Percentiles rank a stretch among this genome's conserved stretches.
Conservation (phyloP, 768 basidiomycete species). For the Steccherinum ochraceum region DNA sequence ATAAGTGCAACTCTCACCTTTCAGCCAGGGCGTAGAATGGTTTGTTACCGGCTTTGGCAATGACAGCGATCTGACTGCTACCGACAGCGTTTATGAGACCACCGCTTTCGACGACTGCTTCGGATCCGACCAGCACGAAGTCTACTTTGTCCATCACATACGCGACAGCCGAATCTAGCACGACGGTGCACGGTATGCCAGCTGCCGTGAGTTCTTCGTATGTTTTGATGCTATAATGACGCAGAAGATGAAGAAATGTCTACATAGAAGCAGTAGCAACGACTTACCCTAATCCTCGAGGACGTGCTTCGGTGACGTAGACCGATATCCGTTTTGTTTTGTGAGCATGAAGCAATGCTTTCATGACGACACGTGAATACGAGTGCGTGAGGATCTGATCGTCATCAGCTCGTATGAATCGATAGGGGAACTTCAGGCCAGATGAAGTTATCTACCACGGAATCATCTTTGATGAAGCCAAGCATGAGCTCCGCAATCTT, state of each 20-base stretch:
- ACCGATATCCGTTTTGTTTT: slow-evolving; percentile 91
- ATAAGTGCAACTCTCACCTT: slow-evolving; percentile 42
- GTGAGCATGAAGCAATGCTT: slow-evolving; percentile 86
- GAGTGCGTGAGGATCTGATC: slow-evolving; percentile 91
- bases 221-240: slow-evolving; percentile 72
- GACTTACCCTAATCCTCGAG: slow-evolving; percentile 79
- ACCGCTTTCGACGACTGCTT: slow-evolving; percentile 97
- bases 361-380: slow-evolving; percentile 93
- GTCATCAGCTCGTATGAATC: slow-evolving; percentile 8
- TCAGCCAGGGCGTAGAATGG: slow-evolving; percentile 96
- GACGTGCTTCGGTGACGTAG: slow-evolving; percentile 94
- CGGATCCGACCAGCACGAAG: slow-evolving; percentile 93
- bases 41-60: slow-evolving; percentile 90
- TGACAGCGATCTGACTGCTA: slow-evolving; percentile 94
- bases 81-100: slow-evolving; percentile 90
- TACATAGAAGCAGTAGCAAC: slow-evolving; percentile 9
- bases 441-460: slow-evolving; percentile 48
- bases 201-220: slow-evolving; percentile 77
- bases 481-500: slow-evolving; percentile 88
- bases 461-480: slow-evolving; percentile 93
- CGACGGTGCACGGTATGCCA: slow-evolving; percentile 92
- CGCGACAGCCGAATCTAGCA: slow-evolving; percentile 93
- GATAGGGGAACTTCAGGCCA: slow-evolving; percentile 11
- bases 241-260: slow-evolving; percentile 5
- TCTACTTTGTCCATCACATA: slow-evolving; percentile 97